Evolutionary conservation across 257 asterid species (phyloP).

Genomic region (Phtheirospermum japonicum): DNA sequence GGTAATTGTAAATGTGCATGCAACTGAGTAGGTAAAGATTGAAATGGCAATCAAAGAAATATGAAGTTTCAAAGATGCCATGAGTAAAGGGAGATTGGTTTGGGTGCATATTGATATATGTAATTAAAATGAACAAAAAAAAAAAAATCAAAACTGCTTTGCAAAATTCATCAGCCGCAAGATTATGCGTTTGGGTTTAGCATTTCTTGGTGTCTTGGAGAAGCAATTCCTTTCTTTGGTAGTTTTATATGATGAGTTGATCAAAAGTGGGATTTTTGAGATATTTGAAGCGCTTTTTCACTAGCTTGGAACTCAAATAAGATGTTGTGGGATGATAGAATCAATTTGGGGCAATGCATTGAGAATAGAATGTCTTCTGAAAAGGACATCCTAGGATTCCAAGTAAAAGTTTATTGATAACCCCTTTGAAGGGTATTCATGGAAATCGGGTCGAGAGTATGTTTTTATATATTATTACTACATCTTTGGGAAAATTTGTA

Average conservation of each 20-base stretch:
- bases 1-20: constrained; percentile 47
- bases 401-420: background rate
- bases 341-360: constrained; percentile 15
- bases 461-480: no score
- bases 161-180: constrained; percentile 45
- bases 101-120: constrained; percentile 48
- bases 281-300: no score
- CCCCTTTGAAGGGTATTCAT: no score
- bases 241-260: no score
- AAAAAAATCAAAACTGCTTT: no score
- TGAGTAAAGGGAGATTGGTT: constrained; percentile 29
- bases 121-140: constrained; percentile 32
- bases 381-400: constrained; percentile 29
- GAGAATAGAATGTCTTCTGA: constrained; percentile 9
- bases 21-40: constrained; percentile 32
- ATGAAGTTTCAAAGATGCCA: constrained; percentile 34
- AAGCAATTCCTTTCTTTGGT: constrained; percentile 63
- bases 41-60: constrained; percentile 27
- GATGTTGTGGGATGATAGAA: constrained; percentile 2
- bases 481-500: no score
- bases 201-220: constrained; percentile 57
- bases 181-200: constrained; percentile 56
- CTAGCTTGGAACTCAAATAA: no score
- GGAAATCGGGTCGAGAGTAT: no score
- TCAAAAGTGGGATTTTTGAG: no score